A percentile compares a stretch with the other conserved stretches of the same genome.
Evolutionary conservation across 805 yeast genomes (phyloP).

Genomic region (Teunomyces panamensis): DNA sequence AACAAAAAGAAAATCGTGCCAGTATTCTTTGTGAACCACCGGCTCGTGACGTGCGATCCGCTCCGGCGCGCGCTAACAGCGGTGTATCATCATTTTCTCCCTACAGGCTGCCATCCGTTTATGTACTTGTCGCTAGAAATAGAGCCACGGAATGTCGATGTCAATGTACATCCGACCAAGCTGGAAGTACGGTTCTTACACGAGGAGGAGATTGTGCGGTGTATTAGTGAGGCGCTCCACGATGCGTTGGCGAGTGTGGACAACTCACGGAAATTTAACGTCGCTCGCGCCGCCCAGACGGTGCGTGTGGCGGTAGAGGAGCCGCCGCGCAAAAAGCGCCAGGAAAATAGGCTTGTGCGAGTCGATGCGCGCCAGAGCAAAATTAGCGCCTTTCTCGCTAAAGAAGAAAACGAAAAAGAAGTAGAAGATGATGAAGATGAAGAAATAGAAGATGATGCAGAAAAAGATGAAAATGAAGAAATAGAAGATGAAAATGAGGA

Average conservation of each 20-base stretch:
- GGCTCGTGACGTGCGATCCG: conserved; percentile 83
- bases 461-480: background rate
- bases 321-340: conserved; percentile 34
- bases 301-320: conserved; percentile 1
- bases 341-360: conserved; percentile 67
- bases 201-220: conserved; percentile 82
- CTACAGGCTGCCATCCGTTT: conserved; percentile 75
- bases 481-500: background rate
- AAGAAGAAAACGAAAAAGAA: background rate
- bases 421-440: background rate
- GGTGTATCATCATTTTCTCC: conserved; percentile 63
- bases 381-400: conserved; percentile 14
- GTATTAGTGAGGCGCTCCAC: conserved; percentile 50
- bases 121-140: conserved; percentile 70
- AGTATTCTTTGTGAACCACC: conserved; percentile 78
- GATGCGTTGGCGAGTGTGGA: conserved; percentile 55
- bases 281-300: background rate
- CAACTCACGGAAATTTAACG: conserved; percentile 56
- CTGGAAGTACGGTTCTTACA: conserved; percentile 82
- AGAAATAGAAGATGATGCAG: background rate
- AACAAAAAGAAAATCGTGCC: conserved; percentile 66
- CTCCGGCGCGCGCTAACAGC: conserved; percentile 64
- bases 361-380: conserved; percentile 64
- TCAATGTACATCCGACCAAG: conserved; percentile 94
- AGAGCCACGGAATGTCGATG: conserved; percentile 73